A percentile compares a stretch with the other conserved stretches of the same genome.
These are phyloP conservation scores for Abrus pulchellus DNA, from an alignment of 306 rosid species.

Conservation along the genomic window DNA sequence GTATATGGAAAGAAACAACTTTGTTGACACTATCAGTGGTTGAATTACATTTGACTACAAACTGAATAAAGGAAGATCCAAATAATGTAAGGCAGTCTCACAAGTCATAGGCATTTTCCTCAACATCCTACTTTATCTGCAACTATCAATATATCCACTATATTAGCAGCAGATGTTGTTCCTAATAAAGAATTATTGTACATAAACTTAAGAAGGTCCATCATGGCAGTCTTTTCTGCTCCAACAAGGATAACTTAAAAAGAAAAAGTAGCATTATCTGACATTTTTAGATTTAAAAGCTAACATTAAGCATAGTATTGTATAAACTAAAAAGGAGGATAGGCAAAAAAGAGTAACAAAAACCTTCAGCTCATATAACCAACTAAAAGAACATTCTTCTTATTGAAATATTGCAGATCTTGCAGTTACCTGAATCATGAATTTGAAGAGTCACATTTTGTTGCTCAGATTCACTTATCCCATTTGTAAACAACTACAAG, in stretches of 20 bases:
- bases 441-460: constrained; percentile 57
- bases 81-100: constrained; percentile 63
- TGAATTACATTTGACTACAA: constrained; percentile 62
- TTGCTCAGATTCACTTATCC: constrained; percentile 56
- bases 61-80: constrained; percentile 61
- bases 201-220: constrained; percentile 69
- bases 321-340: neutral
- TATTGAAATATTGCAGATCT: neutral
- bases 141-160: constrained; percentile 64
- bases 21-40: constrained; percentile 62
- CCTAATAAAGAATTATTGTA: constrained; percentile 54
- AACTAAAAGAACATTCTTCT: neutral
- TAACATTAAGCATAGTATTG: neutral
- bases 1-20: constrained; percentile 54
- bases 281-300: constrained; percentile 25
- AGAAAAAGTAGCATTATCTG: constrained; percentile 10
- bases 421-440: constrained; percentile 60
- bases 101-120: constrained; percentile 57
- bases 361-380: neutral
- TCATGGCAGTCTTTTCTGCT: constrained; percentile 68
- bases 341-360: neutral
- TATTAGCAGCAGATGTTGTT: constrained; percentile 38
- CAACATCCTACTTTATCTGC: constrained; percentile 61
- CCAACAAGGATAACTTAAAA: constrained; percentile 30
- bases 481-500: constrained; percentile 57